Conservation (phyloP, 352 stramenopile species). For the Phytopythium cucurbitacearum region DNA sequence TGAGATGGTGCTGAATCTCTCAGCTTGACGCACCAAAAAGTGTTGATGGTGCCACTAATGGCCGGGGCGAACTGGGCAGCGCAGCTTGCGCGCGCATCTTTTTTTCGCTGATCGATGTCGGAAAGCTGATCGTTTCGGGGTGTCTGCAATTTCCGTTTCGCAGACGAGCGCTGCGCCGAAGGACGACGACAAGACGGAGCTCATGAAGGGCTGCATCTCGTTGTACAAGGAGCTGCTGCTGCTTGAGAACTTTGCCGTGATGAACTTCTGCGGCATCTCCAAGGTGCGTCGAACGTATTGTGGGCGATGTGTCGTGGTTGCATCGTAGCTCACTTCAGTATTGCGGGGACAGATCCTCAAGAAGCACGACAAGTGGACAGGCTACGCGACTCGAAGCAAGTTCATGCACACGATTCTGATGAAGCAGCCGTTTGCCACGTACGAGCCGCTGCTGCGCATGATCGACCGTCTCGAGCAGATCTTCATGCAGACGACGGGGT, state of each 20-base stretch:
- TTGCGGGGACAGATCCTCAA: slow-evolving; percentile 62
- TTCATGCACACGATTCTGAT: slow-evolving; percentile 89
- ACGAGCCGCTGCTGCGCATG: slow-evolving; percentile 80
- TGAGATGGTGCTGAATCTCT: too few species aligned
- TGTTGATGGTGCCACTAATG: too few species aligned
- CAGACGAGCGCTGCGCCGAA: slow-evolving; percentile 41
- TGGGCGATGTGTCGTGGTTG: slow-evolving; percentile 13
- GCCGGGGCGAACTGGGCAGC: not conserved
- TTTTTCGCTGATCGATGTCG: too few species aligned
- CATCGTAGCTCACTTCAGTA: slow-evolving; percentile 5
- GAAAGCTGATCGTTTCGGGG: not conserved
- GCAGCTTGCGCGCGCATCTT: too few species aligned
- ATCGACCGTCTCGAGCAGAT: slow-evolving; percentile 86
- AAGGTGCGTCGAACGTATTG: slow-evolving; percentile 34
- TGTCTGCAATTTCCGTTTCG: not conserved
- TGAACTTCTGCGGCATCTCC: slow-evolving; percentile 89
- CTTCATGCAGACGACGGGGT: slow-evolving; percentile 86
- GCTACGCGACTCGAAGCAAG: slow-evolving; percentile 87
- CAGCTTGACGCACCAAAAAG: too few species aligned
- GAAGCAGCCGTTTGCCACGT: slow-evolving; percentile 86
- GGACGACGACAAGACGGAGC: slow-evolving; percentile 56
- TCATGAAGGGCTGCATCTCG: slow-evolving; percentile 81
- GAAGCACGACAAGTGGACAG: slow-evolving; percentile 91
- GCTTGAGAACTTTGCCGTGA: slow-evolving; percentile 87
- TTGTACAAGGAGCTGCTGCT: slow-evolving; percentile 86